Conservation (phyloP, 1,139 yeast genomes). For the Hyphopichia burtonii region DNA sequence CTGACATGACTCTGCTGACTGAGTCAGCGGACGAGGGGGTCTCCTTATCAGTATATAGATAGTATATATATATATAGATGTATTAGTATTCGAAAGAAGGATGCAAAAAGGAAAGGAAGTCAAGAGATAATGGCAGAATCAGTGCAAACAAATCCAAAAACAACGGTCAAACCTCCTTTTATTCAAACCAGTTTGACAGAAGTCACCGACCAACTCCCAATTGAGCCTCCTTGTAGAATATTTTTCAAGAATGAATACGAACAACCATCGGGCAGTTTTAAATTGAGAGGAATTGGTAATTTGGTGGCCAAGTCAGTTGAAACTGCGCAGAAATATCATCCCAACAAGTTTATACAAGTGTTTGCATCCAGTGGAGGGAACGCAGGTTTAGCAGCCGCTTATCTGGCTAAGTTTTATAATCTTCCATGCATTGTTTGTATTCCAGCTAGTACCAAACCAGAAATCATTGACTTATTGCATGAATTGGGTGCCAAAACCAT, state of each 20-base stretch:
- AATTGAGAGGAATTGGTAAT: slow-evolving; percentile 40
- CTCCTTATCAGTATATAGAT: background rate
- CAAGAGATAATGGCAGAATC: background rate
- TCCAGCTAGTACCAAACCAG: slow-evolving; percentile 26
- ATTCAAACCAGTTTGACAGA: slow-evolving; percentile 26
- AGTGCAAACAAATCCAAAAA: background rate
- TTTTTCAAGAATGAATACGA: slow-evolving; percentile 39
- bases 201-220: slow-evolving; percentile 24
- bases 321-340: slow-evolving; percentile 16
- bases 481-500: slow-evolving; percentile 29
- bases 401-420: slow-evolving; percentile 25
- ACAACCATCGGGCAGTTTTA: slow-evolving; percentile 44
- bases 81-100: background rate
- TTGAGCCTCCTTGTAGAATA: slow-evolving; percentile 26
- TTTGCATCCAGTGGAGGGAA: slow-evolving; percentile 47
- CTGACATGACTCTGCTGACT: background rate
- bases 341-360: slow-evolving; percentile 21
- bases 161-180: background rate
- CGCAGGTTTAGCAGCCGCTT: slow-evolving; percentile 49
- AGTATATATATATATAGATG: no score
- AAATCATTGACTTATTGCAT: slow-evolving; percentile 24
- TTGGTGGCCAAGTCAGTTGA: slow-evolving; percentile 23
- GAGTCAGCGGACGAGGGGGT: background rate
- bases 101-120: no score
- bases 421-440: slow-evolving; percentile 41